Percentiles rank a stretch among this genome's conserved stretches.
Conservation (phyloP, 139 green algal genomes). For the Coelastrella sp. region DNA sequence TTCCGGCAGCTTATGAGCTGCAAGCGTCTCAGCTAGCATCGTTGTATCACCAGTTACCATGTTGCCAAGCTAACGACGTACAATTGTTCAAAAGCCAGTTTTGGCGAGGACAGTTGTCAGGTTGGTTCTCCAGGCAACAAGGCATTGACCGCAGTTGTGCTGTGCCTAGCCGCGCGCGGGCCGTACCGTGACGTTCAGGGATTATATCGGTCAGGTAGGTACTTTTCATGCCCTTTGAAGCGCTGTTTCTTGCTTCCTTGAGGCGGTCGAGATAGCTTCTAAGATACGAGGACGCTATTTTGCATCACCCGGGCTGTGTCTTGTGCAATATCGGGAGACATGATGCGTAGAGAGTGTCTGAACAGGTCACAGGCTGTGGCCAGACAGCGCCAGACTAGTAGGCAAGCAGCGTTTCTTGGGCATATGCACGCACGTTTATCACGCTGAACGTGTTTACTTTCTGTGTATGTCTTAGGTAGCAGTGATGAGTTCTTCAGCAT, state of each 20-base stretch:
- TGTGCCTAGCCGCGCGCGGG: neutral
- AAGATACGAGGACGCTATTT: no score
- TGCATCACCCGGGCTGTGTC: no score
- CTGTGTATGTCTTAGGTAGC: neutral
- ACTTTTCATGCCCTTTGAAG: neutral
- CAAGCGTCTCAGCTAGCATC: neutral
- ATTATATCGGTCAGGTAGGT: neutral
- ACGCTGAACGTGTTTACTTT: no score
- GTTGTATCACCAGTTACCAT: neutral
- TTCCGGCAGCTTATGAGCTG: neutral
- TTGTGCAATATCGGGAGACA: no score
- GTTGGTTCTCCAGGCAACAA: conserved; percentile 1
- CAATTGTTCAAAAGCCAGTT: neutral
- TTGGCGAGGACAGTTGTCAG: neutral
- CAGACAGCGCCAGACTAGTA: no score
- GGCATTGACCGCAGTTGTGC: conserved; percentile 8
- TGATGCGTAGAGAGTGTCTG: no score
- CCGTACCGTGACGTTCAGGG: neutral
- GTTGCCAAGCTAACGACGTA: neutral
- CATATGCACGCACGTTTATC: no score
- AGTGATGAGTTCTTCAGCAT: conserved; percentile 29
- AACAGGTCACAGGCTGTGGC: no score
- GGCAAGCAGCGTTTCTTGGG: no score
- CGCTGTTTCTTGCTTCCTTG: neutral
- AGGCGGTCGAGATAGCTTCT: neutral